Evolutionary conservation across 2,329 filamentous ascomycete genomes (phyloP).

Genomic region (Aspergillus novoparasiticus): DNA sequence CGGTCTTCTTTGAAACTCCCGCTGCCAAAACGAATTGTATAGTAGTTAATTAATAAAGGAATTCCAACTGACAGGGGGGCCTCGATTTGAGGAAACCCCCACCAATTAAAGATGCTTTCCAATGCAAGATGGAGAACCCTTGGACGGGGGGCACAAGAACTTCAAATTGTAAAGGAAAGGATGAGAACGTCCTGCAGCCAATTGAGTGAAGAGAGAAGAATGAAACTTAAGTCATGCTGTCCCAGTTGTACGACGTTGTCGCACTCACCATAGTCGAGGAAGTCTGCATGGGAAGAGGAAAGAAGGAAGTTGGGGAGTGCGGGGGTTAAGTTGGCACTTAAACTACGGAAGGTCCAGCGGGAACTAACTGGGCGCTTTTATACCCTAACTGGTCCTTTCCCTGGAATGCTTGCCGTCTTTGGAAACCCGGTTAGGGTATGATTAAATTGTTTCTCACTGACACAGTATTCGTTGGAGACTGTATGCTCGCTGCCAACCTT

Average conservation of each 20-base stretch:
- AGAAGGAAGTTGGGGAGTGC: slow-evolving; percentile 1
- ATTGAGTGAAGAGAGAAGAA: slow-evolving; percentile 1
- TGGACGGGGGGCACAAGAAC: neutral
- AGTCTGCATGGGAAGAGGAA: slow-evolving; percentile 5
- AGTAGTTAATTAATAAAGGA: neutral
- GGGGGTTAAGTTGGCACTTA: neutral
- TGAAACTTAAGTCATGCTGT: neutral
- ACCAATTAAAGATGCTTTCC: neutral
- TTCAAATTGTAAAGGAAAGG: neutral
- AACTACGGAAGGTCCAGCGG: neutral
- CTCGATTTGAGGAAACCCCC: neutral
- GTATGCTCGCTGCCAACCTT: no score
- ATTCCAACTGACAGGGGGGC: neutral
- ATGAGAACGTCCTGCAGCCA: slow-evolving; percentile 2
- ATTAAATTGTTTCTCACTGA: no score
- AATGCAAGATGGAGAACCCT: neutral
- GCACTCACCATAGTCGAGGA: neutral
- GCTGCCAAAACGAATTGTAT: neutral
- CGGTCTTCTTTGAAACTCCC: neutral
- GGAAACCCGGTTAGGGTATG: neutral
- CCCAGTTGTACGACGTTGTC: neutral
- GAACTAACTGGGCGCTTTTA: neutral
- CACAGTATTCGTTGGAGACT: no score
- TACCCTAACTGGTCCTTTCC: neutral
- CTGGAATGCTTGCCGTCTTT: neutral